A percentile compares a stretch with the other conserved stretches of the same genome.
Evolutionary conservation across 805 yeast species (phyloP).

Genomic region (Zygosaccharomyces rouxii): DNA sequence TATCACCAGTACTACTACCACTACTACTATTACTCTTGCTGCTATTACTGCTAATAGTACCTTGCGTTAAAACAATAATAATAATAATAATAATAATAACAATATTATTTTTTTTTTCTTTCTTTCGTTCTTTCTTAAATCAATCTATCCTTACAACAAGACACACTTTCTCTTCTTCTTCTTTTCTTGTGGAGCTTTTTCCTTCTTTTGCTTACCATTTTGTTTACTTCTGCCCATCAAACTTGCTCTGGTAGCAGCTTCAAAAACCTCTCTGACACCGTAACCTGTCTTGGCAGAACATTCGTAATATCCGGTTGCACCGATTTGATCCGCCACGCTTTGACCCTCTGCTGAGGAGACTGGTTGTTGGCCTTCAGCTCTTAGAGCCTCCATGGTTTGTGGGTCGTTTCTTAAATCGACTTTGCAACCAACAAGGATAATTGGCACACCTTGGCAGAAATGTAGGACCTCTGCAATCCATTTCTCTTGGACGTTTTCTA

Average conservation of each 20-base stretch:
- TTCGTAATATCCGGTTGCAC: constrained; percentile 81
- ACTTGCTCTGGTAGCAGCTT: constrained; percentile 89
- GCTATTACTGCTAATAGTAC: too few relatives aligned
- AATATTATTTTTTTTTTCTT: background rate
- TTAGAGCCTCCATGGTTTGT: constrained; percentile 66
- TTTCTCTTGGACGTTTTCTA: constrained; percentile 91
- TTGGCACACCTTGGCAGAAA: constrained; percentile 92
- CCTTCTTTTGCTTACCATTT: constrained; percentile 23
- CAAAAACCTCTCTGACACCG: constrained; percentile 91
- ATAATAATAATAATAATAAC: too few relatives aligned
- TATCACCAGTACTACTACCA: too few relatives aligned
- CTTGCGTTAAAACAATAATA: too few relatives aligned
- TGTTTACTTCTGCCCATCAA: constrained; percentile 50
- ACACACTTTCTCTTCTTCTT: constrained; percentile 70
- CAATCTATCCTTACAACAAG: constrained; percentile 44
- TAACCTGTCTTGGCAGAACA: constrained; percentile 89
- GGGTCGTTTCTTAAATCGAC: constrained; percentile 82
- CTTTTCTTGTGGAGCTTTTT: constrained; percentile 43
- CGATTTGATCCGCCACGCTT: constrained; percentile 82
- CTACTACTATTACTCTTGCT: too few relatives aligned
- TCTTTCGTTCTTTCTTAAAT: background rate
- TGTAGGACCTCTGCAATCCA: constrained; percentile 93
- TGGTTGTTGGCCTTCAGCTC: constrained; percentile 73
- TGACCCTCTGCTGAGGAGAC: constrained; percentile 80
- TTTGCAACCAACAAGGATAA: constrained; percentile 89